phyloP scores from a whole-genome alignment of 176 grass and related monocot genomes.

The Oryza meridionalis region DNA sequence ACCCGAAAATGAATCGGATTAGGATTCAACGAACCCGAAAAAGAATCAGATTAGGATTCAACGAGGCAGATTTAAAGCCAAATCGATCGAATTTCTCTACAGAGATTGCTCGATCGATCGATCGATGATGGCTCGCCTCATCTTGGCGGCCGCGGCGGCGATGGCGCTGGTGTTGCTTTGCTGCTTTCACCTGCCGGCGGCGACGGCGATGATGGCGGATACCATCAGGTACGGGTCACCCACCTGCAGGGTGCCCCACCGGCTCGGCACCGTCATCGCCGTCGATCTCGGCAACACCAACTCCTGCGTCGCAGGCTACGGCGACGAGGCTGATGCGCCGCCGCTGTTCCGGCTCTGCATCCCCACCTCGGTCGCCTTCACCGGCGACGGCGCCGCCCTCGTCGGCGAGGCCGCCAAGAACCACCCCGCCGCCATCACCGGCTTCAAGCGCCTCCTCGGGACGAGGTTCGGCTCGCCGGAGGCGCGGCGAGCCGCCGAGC shows the following conservation, averaged over 20 bases:
- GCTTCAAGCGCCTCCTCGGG: constrained; percentile 27
- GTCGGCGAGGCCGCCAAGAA: constrained; percentile 24
- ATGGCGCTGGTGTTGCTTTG: not conserved
- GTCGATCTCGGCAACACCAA: constrained; percentile 33
- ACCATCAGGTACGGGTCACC: too few species aligned
- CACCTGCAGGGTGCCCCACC: too few species aligned
- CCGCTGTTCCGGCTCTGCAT: constrained; percentile 18
- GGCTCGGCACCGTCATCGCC: not conserved
- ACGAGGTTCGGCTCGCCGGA: not conserved
- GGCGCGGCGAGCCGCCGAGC: not conserved
- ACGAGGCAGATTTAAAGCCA: too few species aligned
- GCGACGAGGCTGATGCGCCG: not conserved
- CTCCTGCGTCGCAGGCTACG: constrained; percentile 25
- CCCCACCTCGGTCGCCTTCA: constrained; percentile 17
- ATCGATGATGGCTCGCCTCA: too few species aligned
- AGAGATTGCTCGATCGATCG: too few species aligned
- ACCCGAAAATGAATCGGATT: not conserved
- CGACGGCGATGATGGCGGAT: not conserved
- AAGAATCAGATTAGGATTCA: too few species aligned
- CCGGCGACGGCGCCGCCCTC: not conserved
- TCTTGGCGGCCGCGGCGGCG: too few species aligned
- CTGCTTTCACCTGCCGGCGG: not conserved
- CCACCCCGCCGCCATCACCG: constrained; percentile 8
- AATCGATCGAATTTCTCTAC: too few species aligned
- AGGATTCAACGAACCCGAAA: too few species aligned